A percentile compares a stretch with the other conserved stretches of the same genome.
These are phyloP conservation scores for Papiliotrema laurentii DNA, from an alignment of 1,284 basidiomycete species.

Conservation along the genomic window DNA sequence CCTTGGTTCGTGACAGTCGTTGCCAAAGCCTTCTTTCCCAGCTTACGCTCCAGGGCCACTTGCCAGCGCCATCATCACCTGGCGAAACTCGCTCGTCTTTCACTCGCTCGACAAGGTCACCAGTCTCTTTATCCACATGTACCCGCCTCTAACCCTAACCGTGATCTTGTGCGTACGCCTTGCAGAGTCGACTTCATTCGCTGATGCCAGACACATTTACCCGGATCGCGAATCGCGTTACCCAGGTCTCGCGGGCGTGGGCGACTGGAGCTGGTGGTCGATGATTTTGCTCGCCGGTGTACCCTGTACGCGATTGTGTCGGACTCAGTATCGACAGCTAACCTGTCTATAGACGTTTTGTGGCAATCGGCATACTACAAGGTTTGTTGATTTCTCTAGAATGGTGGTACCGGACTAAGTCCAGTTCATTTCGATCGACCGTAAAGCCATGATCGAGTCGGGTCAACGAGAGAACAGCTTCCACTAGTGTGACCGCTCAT, in stretches of 20 bases:
- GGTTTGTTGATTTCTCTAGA: conserved; percentile 45
- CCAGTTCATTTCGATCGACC: conserved; percentile 76
- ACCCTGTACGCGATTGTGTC: conserved; percentile 35
- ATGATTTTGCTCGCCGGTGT: conserved; percentile 43
- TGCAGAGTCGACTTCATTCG: conserved; percentile 3
- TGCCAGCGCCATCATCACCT: conserved; percentile 89
- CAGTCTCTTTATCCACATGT: conserved; percentile 80
- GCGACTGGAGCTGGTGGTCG: conserved; percentile 43
- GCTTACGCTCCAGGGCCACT: conserved; percentile 57
- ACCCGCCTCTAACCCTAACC: conserved; percentile 77
- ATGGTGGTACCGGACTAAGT: not conserved
- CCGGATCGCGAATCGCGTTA: conserved; percentile 58
- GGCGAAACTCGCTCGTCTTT: conserved; percentile 92
- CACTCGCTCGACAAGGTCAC: conserved; percentile 92
- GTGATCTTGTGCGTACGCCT: conserved; percentile 66
- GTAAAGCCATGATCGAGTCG: conserved; percentile 77
- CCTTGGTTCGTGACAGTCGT: conserved; percentile 52
- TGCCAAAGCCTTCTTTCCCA: conserved; percentile 6
- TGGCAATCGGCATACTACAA: conserved; percentile 92
- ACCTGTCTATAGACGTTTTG: conserved; percentile 59
- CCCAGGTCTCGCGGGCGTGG: conserved; percentile 63
- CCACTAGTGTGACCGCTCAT: conserved; percentile 52
- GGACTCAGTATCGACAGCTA: not conserved
- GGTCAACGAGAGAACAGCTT: conserved; percentile 82
- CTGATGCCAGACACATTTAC: conserved; percentile 20